Evolutionary conservation across 148 eudicot species (phyloP), one percentile per base, ranked within the genome.

Genomic region (Tetragonia tetragonoides): DNA sequence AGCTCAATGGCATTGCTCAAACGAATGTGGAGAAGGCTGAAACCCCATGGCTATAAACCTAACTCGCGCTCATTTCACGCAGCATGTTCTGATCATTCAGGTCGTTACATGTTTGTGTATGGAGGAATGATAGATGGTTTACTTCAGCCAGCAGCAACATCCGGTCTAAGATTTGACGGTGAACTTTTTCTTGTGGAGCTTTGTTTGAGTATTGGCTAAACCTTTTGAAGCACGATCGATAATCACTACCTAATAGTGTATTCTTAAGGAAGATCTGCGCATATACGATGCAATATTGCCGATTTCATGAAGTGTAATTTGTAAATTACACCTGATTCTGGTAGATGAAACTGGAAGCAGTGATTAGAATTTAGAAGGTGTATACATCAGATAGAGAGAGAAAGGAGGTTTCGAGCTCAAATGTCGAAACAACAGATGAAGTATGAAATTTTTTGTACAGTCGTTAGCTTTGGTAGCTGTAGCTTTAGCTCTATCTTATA

Each of bases 41-140:
- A 88, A 78, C 70, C 87, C 2, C 73, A 77, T 54, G 95, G 97
- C 6, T 82, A 86, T 75, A 85, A 72, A 75, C 93, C 95, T 7
- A 77, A 84, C n/a, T 65, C 95, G 34, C 91, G 97, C 56, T 96
- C 99, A 0, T 96, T 96, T 80, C 99, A 96, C 72, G 86, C 89
- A 68, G 93, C 95, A 15, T 96, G 98, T 72, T 84, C 90, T 10
- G 95, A 96, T 83, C 80, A 83, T 74, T 87, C 98, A 14, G 99
- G 99, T 28, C 87, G 88, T 40, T 83, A 83, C 40, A 44, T 96
- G 83, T 93, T 88, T 73, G 86, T 89, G 38, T 91, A 86, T 82
- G 99, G 99, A 40, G 99, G 99, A 71, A 96, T 96, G 99, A 87
- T 93, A 15, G 91, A 96, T 80, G 98, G 95, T 51, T 41, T 85